Conservation (phyloP, 352 stramenopile genomes). For the Globisporangium mamillatum region DNA sequence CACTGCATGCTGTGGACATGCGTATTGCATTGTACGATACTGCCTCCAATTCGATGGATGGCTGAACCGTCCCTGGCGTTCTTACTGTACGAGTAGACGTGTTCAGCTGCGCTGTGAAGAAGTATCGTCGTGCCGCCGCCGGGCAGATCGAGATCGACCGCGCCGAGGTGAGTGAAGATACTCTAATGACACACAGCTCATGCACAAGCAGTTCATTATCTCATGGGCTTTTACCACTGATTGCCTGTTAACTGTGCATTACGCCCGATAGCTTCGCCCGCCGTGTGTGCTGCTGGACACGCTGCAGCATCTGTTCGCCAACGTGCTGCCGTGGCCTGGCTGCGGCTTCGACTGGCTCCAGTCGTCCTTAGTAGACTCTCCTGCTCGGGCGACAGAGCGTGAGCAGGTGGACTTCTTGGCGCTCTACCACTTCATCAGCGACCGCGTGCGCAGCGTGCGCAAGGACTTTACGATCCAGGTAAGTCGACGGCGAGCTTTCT, state of each 20-base stretch:
- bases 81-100: constrained; percentile 5
- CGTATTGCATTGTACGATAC: neutral
- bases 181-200: no score
- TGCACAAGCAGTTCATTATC: no score
- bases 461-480: constrained; percentile 76
- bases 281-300: constrained; percentile 35
- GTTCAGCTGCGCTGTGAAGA: constrained; percentile 33
- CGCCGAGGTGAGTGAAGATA: constrained; percentile 1
- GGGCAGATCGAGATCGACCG: constrained; percentile 27
- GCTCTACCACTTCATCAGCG: constrained; percentile 69
- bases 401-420: constrained; percentile 36
- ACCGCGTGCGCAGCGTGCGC: constrained; percentile 66
- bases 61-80: neutral
- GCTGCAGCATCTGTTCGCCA: constrained; percentile 41
- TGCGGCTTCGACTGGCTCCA: constrained; percentile 32
- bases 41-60: neutral
- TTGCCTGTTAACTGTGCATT: neutral
- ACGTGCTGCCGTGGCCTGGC: constrained; percentile 30
- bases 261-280: constrained; percentile 27
- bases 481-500: neutral
- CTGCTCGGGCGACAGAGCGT: neutral
- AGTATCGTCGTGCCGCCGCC: constrained; percentile 52
- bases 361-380: no score
- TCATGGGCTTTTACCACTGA: neutral
- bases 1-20: neutral